These are phyloP conservation scores for Lojkania enalia DNA, from an alignment of 2,329 filamentous ascomycete genomes.

Conservation along the genomic window DNA sequence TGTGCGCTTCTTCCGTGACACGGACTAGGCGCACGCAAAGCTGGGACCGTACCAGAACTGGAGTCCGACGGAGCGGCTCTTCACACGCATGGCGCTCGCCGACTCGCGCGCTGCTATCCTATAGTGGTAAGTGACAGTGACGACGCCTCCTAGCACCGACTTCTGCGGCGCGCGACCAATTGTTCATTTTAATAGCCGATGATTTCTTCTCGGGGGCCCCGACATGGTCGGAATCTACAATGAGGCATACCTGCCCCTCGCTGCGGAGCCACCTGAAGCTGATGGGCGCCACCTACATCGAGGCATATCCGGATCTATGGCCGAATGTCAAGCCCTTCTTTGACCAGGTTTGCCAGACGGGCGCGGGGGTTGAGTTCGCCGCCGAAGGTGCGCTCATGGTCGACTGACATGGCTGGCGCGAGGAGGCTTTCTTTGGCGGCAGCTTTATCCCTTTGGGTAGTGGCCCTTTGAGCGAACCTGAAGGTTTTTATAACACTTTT, in stretches of 20 bases:
- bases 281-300: slow-evolving; percentile 35
- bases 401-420: slow-evolving; percentile 33
- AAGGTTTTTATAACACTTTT: slow-evolving; percentile 38
- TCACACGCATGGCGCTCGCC: slow-evolving; percentile 34
- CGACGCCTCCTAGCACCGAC: background rate
- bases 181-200: background rate
- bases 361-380: slow-evolving; percentile 30
- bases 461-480: slow-evolving; percentile 27
- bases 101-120: slow-evolving; percentile 38
- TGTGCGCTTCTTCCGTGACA: slow-evolving; percentile 37
- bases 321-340: slow-evolving; percentile 26
- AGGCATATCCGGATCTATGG: slow-evolving; percentile 37
- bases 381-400: slow-evolving; percentile 26
- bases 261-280: slow-evolving; percentile 33
- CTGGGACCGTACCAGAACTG: slow-evolving; percentile 32
- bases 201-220: slow-evolving; percentile 24
- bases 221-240: slow-evolving; percentile 40
- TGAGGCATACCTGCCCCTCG: slow-evolving; percentile 32
- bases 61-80: slow-evolving; percentile 33
- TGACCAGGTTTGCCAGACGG: slow-evolving; percentile 26
- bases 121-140: slow-evolving; percentile 31
- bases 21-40: slow-evolving; percentile 30
- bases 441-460: slow-evolving; percentile 34
- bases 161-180: background rate
- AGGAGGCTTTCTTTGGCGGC: slow-evolving; percentile 39